Conservation (phyloP, 2,329 filamentous ascomycete species). For the Fusarium veterinarium region DNA sequence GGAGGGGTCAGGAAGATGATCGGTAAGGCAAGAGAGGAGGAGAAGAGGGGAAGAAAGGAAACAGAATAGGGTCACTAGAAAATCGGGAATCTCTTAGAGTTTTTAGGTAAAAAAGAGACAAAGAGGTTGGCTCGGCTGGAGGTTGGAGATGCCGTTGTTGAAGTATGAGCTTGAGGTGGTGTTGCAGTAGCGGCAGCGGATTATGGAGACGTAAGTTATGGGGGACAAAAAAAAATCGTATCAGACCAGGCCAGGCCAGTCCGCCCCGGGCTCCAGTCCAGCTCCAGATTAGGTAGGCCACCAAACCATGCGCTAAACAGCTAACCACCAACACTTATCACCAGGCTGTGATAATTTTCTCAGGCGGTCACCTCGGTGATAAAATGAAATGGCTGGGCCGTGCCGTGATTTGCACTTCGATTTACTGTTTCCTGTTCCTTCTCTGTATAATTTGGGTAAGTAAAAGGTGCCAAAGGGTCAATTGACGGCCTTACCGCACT, state of each 20-base stretch:
- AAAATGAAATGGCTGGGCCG: constrained; percentile 45
- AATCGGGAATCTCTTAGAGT: constrained; percentile 13
- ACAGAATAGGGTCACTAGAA: constrained; percentile 3
- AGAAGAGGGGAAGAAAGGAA: constrained; percentile 4
- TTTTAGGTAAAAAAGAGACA: constrained; percentile 11
- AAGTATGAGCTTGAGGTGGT: constrained; percentile 20
- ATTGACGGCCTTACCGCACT: constrained; percentile 34
- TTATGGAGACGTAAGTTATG: constrained; percentile 14
- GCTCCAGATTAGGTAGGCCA: constrained; percentile 12
- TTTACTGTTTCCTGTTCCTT: neutral
- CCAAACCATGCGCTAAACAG: neutral
- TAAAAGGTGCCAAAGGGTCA: constrained; percentile 30
- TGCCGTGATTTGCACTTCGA: constrained; percentile 9
- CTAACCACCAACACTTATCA: constrained; percentile 1
- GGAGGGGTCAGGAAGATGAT: constrained; percentile 16
- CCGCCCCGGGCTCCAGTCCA: neutral
- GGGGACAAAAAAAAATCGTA: constrained; percentile 37
- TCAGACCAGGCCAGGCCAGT: constrained; percentile 8
- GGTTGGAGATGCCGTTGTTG: constrained; percentile 32
- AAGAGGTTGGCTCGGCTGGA: constrained; percentile 27
- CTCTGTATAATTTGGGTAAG: constrained; percentile 17
- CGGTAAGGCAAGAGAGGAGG: neutral
- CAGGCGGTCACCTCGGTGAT: constrained; percentile 43
- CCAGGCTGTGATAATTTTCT: constrained; percentile 26
- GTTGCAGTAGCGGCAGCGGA: constrained; percentile 33